Evolutionary conservation across 768 basidiomycete species (phyloP).

Genomic region (Tephrocybe sp.): DNA sequence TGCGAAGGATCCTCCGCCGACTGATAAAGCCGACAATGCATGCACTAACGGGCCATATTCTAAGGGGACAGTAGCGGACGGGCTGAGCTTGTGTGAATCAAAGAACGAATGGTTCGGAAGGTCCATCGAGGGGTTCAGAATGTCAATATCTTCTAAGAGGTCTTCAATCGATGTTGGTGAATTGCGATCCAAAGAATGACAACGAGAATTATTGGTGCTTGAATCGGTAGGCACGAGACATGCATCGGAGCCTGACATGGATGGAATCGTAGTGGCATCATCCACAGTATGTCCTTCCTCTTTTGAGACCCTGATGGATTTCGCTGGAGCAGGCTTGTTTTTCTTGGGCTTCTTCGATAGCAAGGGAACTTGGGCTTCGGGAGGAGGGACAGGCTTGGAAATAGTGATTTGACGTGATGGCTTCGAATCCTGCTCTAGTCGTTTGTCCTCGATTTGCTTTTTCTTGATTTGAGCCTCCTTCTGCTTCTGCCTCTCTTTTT

Average conservation of each 20-base stretch:
- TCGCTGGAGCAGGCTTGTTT: slow-evolving; percentile 56
- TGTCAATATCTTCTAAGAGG: slow-evolving; percentile 65
- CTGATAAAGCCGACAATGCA: slow-evolving; percentile 81
- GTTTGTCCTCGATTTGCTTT: slow-evolving; percentile 22
- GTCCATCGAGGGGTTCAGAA: slow-evolving; percentile 60
- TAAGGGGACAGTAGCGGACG: slow-evolving; percentile 75
- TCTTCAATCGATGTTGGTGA: slow-evolving; percentile 56
- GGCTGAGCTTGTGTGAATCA: slow-evolving; percentile 65
- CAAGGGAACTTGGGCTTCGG: slow-evolving; percentile 63
- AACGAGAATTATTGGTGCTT: slow-evolving; percentile 55
- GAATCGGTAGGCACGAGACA: slow-evolving; percentile 41
- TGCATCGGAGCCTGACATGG: slow-evolving; percentile 48
- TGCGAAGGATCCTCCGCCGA: slow-evolving; percentile 81
- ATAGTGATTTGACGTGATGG: slow-evolving; percentile 1
- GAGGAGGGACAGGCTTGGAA: slow-evolving; percentile 22
- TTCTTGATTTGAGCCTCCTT: slow-evolving; percentile 21
- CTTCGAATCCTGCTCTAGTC: slow-evolving; percentile 4
- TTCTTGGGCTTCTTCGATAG: slow-evolving; percentile 85
- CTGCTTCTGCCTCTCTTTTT: slow-evolving; percentile 23
- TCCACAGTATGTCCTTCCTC: slow-evolving; percentile 49
- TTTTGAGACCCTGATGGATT: slow-evolving; percentile 53
- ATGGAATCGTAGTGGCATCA: slow-evolving; percentile 39
- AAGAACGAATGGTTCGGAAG: slow-evolving; percentile 74
- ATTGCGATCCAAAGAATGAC: slow-evolving; percentile 55
- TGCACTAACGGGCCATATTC: slow-evolving; percentile 86